A percentile compares a stretch with the other conserved stretches of the same genome.
Evolutionary conservation across 73 alveolate species (phyloP).

Genomic region (Symbiodinium pilosum): DNA sequence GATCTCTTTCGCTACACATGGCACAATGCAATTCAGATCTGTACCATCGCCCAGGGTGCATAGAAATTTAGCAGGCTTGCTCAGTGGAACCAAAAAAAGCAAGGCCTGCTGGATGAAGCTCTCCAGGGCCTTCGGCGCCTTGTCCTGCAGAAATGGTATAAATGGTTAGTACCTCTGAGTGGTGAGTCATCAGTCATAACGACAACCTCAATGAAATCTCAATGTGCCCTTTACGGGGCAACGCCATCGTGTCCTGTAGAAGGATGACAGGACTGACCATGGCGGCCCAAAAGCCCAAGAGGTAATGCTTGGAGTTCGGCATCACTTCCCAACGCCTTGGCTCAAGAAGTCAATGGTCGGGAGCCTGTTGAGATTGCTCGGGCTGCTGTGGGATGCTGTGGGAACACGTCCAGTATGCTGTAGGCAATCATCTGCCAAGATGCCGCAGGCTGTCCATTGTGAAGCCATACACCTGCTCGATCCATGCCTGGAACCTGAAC

Average conservation of each 20-base stretch:
- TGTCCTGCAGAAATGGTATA: slow-evolving; percentile 2
- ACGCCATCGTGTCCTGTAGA: slow-evolving; percentile 18
- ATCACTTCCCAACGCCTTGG: slow-evolving; percentile 69
- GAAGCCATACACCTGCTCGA: slow-evolving; percentile 90
- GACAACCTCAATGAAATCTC: too few relatives aligned
- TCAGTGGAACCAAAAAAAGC: not conserved
- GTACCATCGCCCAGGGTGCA: too few relatives aligned
- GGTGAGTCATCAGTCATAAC: not conserved
- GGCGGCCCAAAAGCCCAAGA: slow-evolving; percentile 93
- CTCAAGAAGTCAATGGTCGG: too few relatives aligned
- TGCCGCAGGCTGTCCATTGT: slow-evolving; percentile 81
- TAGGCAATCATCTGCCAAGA: too few relatives aligned
- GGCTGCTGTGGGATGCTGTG: not conserved
- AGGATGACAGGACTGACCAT: slow-evolving; percentile 92
- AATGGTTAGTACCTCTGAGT: not conserved
- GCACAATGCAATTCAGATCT: too few relatives aligned
- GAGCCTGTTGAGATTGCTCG: too few relatives aligned
- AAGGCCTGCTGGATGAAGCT: slow-evolving; percentile 71
- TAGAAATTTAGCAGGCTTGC: too few relatives aligned
- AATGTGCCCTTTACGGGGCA: not conserved
- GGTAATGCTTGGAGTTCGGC: slow-evolving; percentile 89
- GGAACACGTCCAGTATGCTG: not conserved
- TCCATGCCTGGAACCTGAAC: slow-evolving; percentile 87
- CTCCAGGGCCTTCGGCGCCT: slow-evolving; percentile 80
- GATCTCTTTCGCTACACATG: too few relatives aligned